A percentile compares a stretch with the other conserved stretches of the same genome.
These are phyloP conservation scores for Apiospora koreana DNA, from an alignment of 2,329 filamentous ascomycete species.

Conservation along the genomic window DNA sequence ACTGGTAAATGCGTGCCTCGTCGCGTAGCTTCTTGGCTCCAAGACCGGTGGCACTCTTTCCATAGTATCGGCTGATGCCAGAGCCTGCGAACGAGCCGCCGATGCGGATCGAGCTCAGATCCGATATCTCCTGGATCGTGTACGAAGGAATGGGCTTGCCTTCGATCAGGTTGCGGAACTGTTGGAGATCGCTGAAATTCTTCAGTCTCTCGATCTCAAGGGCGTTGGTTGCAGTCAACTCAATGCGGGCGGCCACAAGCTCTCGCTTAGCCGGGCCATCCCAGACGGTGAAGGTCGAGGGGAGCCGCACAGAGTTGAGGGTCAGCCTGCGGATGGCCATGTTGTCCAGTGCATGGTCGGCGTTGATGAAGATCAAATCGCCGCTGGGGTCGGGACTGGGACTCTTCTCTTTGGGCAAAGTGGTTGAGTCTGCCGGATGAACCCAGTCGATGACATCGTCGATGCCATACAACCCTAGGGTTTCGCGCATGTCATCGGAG, in stretches of 20 bases:
- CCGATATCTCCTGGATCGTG: too few relatives aligned
- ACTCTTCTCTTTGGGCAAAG: neutral
- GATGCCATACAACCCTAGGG: neutral
- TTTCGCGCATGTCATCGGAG: neutral
- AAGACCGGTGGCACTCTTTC: too few relatives aligned
- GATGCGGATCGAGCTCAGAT: too few relatives aligned
- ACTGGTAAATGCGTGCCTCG: neutral
- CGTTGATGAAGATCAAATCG: neutral
- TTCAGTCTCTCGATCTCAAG: neutral
- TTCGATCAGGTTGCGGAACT: neutral
- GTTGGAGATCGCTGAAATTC: neutral
- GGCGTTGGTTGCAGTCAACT: too few relatives aligned
- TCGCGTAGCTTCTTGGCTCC: neutral
- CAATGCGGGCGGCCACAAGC: neutral
- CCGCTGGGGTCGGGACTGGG: too few relatives aligned
- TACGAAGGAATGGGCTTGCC: too few relatives aligned
- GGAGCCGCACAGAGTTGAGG: neutral
- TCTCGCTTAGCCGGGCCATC: neutral
- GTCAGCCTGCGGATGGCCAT: neutral
- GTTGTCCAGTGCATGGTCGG: neutral
- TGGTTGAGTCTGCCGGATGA: neutral
- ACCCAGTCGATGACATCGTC: neutral
- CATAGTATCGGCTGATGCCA: too few relatives aligned
- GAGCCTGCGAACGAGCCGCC: too few relatives aligned
- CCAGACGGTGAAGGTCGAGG: neutral